Evolutionary conservation across 371 early-diverging fungal genomes (phyloP).

Genomic region (Chytridiales sp.): DNA sequence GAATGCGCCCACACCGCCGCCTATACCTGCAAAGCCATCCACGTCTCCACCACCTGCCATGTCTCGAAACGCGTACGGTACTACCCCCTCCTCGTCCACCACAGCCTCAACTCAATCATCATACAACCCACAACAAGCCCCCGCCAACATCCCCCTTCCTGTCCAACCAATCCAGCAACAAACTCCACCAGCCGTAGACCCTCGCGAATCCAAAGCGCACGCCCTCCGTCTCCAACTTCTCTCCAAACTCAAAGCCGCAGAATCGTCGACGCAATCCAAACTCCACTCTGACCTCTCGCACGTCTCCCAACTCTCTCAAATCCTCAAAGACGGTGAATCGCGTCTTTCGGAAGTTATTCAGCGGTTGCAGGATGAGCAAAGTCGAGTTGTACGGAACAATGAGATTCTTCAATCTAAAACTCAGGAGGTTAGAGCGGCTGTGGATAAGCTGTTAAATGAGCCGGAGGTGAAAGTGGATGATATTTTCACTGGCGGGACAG

Average conservation of each 20-base stretch:
- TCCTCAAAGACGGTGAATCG: too few species aligned
- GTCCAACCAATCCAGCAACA: not conserved
- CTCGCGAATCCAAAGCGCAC: too few species aligned
- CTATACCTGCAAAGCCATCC: constrained; percentile 9
- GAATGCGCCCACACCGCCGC: not conserved
- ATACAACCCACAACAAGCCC: not conserved
- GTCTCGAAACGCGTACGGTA: too few species aligned
- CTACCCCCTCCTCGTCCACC: constrained; percentile 2
- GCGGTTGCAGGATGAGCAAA: constrained; percentile 29
- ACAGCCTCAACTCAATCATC: not conserved
- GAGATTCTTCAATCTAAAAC: constrained; percentile 58
- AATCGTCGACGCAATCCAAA: not conserved
- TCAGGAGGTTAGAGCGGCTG: constrained; percentile 52
- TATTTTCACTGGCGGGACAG: constrained; percentile 60
- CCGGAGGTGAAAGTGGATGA: constrained; percentile 70
- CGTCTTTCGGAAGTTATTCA: not conserved
- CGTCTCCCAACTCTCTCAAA: constrained; percentile 6
- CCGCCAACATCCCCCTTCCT: constrained; percentile 3
- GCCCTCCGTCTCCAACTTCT: not conserved
- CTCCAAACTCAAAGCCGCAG: constrained; percentile 1
- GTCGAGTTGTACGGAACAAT: constrained; percentile 60
- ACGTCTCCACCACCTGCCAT: too few species aligned
- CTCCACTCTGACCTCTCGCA: not conserved
- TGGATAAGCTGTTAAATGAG: constrained; percentile 53
- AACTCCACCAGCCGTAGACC: not conserved